A percentile compares a stretch with the other conserved stretches of the same genome.
Evolutionary conservation across 2,329 filamentous ascomycete species (phyloP).

Genomic region (Hymenoscyphus infarciens): DNA sequence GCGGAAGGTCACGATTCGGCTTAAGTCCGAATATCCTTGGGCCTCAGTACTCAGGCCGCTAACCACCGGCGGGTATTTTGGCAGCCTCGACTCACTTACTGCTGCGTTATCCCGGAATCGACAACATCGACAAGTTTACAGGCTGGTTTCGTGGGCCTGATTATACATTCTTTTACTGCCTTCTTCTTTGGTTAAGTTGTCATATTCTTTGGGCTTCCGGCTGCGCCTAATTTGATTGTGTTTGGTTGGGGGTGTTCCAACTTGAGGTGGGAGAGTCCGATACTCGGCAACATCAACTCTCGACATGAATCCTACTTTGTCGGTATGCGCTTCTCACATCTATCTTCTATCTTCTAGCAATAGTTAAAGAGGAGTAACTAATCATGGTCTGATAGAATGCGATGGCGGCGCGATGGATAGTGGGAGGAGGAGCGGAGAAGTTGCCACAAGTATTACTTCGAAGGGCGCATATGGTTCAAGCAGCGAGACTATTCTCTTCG

Average conservation of each 20-base stretch:
- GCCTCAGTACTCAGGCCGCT: no score
- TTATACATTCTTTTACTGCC: constrained; percentile 8
- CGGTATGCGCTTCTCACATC: constrained; percentile 21
- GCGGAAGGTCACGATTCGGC: not conserved
- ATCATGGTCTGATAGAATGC: constrained; percentile 41
- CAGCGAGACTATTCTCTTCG: constrained; percentile 7
- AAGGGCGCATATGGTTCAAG: not conserved
- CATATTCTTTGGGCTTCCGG: not conserved
- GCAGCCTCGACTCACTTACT: not conserved
- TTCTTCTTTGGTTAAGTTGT: constrained; percentile 7
- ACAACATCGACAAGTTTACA: constrained; percentile 9
- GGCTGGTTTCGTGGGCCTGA: constrained; percentile 1
- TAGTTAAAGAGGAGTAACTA: constrained; percentile 33
- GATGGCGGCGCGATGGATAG: constrained; percentile 38
- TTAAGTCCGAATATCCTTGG: not conserved
- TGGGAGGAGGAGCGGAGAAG: constrained; percentile 26
- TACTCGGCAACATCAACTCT: constrained; percentile 1
- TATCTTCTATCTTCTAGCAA: not conserved
- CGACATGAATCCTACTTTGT: constrained; percentile 27
- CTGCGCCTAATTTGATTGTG: constrained; percentile 4
- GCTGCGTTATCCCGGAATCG: constrained; percentile 6
- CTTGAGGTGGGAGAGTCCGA: constrained; percentile 2
- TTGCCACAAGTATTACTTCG: constrained; percentile 16
- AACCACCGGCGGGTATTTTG: not conserved
- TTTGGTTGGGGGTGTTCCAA: not conserved